phyloP scores from a whole-genome alignment of 306 rosid species.

The Pterocarpus santalinus region DNA sequence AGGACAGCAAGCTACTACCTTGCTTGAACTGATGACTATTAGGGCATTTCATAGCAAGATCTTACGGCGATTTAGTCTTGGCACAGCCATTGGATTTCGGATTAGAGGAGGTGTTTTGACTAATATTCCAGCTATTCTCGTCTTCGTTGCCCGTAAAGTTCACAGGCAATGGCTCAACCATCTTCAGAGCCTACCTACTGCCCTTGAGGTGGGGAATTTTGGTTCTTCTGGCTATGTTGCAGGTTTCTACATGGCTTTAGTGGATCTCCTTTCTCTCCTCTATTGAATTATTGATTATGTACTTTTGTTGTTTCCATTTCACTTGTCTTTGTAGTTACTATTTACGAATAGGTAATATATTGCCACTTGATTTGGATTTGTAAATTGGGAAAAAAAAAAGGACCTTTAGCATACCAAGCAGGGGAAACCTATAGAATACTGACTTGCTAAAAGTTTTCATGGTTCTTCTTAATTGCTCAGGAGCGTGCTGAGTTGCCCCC shows the following conservation, averaged over 20 bases:
- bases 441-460: conserved; percentile 17
- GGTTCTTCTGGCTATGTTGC: conserved; percentile 60
- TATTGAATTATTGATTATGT: conserved; percentile 24
- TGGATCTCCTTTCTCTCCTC: conserved; percentile 42
- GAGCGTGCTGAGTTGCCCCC: conserved; percentile 18
- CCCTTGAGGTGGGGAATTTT: conserved; percentile 91
- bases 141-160: conserved; percentile 95
- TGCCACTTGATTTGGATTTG: conserved; percentile 35
- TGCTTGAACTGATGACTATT: conserved; percentile 97
- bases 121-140: conserved; percentile 95
- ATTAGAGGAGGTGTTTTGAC: conserved; percentile 89
- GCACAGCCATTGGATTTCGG: conserved; percentile 98
- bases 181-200: conserved; percentile 88
- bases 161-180: conserved; percentile 94
- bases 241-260: conserved; percentile 64
- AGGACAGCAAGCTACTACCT: conserved; percentile 96
- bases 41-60: conserved; percentile 99
- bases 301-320: conserved; percentile 21
- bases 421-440: background rate
- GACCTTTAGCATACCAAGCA: background rate
- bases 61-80: conserved; percentile 89
- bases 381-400: background rate
- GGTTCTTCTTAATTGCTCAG: conserved; percentile 29
- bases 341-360: conserved; percentile 9
- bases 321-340: conserved; percentile 36